phyloP scores from a whole-genome alignment of 345 rosid genomes.

The Brassica juncea region DNA sequence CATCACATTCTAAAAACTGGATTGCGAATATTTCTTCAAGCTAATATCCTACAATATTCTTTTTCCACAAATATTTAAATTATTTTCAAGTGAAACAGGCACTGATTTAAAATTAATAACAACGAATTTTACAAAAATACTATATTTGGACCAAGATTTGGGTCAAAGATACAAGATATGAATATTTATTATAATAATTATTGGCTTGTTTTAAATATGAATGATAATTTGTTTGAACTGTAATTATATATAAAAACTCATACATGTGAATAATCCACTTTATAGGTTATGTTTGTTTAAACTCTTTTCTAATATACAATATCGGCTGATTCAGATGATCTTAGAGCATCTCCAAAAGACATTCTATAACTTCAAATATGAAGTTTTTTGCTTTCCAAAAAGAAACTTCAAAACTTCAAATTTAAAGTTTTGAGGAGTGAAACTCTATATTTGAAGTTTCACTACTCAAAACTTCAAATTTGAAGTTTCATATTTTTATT shows the following conservation, averaged over 20 bases:
- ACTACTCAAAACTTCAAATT: too few species aligned
- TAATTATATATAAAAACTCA: neutral
- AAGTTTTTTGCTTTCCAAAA: too few species aligned
- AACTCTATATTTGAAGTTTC: too few species aligned
- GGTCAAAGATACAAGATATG: neutral
- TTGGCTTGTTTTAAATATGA: neutral
- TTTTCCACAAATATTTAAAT: neutral
- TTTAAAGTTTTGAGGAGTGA: too few species aligned
- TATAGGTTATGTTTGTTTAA: neutral
- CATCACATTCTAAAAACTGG: neutral
- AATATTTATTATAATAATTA: neutral
- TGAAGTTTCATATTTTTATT: too few species aligned
- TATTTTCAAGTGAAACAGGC: neutral
- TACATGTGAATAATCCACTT: neutral
- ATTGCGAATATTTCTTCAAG: neutral
- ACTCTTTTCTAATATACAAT: too few species aligned
- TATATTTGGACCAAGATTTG: neutral
- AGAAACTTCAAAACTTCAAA: too few species aligned
- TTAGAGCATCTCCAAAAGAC: too few species aligned
- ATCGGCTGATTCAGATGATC: too few species aligned
- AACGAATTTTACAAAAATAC: neutral
- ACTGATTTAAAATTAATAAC: neutral
- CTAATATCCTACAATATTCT: neutral
- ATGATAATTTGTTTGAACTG: neutral
- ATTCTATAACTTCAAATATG: too few species aligned